Conservation (phyloP, 768 basidiomycete species). For the Sporobolomyces phaffii region DNA sequence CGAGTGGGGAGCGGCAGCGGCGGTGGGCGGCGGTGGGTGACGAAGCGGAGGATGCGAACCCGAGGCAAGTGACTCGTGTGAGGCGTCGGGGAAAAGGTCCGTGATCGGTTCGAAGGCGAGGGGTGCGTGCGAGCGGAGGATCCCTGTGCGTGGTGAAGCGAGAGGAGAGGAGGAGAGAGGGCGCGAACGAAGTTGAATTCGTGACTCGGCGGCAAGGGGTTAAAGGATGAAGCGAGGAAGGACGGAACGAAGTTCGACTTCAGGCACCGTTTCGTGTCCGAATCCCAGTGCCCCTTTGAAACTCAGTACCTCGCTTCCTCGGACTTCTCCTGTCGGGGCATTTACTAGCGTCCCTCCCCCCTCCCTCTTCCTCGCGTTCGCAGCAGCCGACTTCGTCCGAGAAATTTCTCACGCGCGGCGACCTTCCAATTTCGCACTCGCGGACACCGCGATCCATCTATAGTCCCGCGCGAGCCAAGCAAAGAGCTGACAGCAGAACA, state of each 20-base stretch:
- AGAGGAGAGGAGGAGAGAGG: background rate
- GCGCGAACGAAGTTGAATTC: background rate
- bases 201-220: too few relatives aligned
- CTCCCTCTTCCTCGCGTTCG: background rate
- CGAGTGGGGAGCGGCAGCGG: background rate
- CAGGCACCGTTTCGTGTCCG: background rate
- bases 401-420: background rate
- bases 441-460: too few relatives aligned
- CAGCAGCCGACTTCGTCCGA: background rate
- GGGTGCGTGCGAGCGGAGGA: too few relatives aligned
- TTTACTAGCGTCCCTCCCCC: background rate
- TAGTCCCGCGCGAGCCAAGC: too few relatives aligned
- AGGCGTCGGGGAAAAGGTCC: too few relatives aligned
- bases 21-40: too few relatives aligned
- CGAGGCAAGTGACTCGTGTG: background rate
- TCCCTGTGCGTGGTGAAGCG: background rate
- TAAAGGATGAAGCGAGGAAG: background rate
- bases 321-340: background rate
- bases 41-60: too few relatives aligned
- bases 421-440: background rate
- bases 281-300: background rate
- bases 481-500: too few relatives aligned
- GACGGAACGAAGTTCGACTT: background rate
- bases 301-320: background rate
- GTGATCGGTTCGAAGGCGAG: too few relatives aligned